These are phyloP conservation scores for Panellus pusillus DNA, from an alignment of 768 basidiomycete species.

Conservation along the genomic window DNA sequence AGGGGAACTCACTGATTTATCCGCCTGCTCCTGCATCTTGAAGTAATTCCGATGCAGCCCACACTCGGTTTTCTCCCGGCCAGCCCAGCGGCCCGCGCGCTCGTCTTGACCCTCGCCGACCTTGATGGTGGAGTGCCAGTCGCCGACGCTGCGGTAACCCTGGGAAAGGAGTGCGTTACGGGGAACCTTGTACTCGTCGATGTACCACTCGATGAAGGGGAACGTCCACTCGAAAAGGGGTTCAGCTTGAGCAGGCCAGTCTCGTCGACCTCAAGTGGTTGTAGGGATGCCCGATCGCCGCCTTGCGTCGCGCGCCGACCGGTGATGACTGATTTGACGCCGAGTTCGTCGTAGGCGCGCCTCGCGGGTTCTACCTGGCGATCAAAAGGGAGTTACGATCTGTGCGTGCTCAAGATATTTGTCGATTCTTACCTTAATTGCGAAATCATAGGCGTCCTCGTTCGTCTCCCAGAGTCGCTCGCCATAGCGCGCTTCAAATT, in stretches of 20 bases:
- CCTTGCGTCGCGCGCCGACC: slow-evolving; percentile 94
- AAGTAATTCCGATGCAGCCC: slow-evolving; percentile 94
- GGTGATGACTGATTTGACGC: slow-evolving; percentile 89
- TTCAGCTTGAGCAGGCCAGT: slow-evolving; percentile 94
- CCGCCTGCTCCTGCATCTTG: slow-evolving; percentile 61
- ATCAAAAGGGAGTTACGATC: neutral
- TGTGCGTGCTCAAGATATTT: neutral
- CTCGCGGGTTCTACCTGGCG: slow-evolving; percentile 88
- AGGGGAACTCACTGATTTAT: slow-evolving; percentile 20
- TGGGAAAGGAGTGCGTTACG: slow-evolving; percentile 84
- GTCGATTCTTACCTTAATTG: slow-evolving; percentile 88
- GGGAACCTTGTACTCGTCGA: slow-evolving; percentile 79
- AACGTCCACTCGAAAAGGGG: slow-evolving; percentile 92
- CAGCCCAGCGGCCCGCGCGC: slow-evolving; percentile 90
- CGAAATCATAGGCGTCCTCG: slow-evolving; percentile 86
- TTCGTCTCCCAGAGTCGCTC: slow-evolving; percentile 83
- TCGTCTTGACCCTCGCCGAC: slow-evolving; percentile 75
- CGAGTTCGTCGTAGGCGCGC: slow-evolving; percentile 77
- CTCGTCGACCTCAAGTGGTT: slow-evolving; percentile 86
- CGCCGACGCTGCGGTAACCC: slow-evolving; percentile 94
- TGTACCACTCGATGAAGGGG: slow-evolving; percentile 78
- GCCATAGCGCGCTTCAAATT: slow-evolving; percentile 82
- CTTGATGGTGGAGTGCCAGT: slow-evolving; percentile 94
- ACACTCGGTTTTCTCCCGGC: slow-evolving; percentile 90
- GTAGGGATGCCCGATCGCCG: slow-evolving; percentile 77